Evolutionary conservation across 2,329 filamentous ascomycete genomes (phyloP).

Genomic region (Phialophora tarda): DNA sequence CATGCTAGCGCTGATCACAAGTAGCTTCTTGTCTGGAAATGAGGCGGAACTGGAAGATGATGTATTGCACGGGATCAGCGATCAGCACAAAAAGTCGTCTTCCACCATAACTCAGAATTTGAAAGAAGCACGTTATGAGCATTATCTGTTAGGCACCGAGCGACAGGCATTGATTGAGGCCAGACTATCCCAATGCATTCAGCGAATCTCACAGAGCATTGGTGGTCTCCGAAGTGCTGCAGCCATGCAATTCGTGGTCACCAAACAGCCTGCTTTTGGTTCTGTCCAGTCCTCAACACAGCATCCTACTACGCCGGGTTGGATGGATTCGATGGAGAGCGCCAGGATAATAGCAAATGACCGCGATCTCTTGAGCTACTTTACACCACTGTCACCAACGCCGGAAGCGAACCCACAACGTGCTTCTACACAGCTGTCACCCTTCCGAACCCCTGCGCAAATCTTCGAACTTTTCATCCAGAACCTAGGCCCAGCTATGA

Average conservation of each 20-base stretch:
- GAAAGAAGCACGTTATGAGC: conserved; percentile 85
- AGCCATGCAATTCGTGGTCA: conserved; percentile 82
- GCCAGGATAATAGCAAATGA: conserved; percentile 15
- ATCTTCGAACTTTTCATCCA: conserved; percentile 92
- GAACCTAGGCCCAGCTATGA: conserved; percentile 90
- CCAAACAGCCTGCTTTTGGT: conserved; percentile 63
- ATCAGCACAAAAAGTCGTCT: conserved; percentile 70
- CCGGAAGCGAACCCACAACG: conserved; percentile 62
- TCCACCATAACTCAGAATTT: conserved; percentile 75
- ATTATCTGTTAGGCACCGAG: conserved; percentile 81
- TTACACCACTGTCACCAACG: conserved; percentile 33
- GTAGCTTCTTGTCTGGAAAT: conserved; percentile 80
- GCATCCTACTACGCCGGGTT: conserved; percentile 32
- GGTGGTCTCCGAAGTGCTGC: conserved; percentile 90
- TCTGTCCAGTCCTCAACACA: conserved; percentile 35
- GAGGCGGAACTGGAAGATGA: conserved; percentile 75
- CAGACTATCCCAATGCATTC: conserved; percentile 80
- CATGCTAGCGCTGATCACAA: conserved; percentile 80
- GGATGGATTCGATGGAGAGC: conserved; percentile 22
- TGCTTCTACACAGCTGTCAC: not conserved
- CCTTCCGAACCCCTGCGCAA: conserved; percentile 70
- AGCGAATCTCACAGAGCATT: conserved; percentile 83
- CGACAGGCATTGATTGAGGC: conserved; percentile 78
- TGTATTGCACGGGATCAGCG: conserved; percentile 67
- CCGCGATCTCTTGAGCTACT: conserved; percentile 16